These are phyloP conservation scores for Xerocomus nothofagi DNA, from an alignment of 1,284 basidiomycete species.

Conservation along the genomic window DNA sequence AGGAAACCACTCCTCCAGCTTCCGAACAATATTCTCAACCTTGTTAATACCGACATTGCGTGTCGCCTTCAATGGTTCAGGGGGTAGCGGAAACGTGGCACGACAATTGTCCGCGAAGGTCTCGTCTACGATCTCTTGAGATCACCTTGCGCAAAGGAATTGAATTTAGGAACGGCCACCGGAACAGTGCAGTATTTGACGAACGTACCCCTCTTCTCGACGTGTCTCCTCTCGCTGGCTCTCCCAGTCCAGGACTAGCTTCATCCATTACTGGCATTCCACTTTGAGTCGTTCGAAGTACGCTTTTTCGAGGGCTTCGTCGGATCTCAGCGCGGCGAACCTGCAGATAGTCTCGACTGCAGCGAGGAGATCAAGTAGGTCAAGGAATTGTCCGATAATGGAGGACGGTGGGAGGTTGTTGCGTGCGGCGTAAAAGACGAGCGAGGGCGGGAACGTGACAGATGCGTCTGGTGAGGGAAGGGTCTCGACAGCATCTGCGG, in stretches of 20 bases:
- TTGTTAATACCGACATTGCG: slow-evolving; percentile 21
- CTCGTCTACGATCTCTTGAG: slow-evolving; percentile 8
- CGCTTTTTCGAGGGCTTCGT: slow-evolving; percentile 33
- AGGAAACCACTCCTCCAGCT: slow-evolving; percentile 29
- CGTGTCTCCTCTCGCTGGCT: slow-evolving; percentile 17
- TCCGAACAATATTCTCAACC: slow-evolving; percentile 29
- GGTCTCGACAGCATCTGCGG: slow-evolving; percentile 15
- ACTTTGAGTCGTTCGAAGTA: slow-evolving; percentile 26
- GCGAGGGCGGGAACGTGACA: slow-evolving; percentile 27
- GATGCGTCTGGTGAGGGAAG: background rate
- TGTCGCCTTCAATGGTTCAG: slow-evolving; percentile 5
- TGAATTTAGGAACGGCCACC: background rate
- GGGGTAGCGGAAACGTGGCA: slow-evolving; percentile 22
- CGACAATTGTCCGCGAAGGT: slow-evolving; percentile 24
- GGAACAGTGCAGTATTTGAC: background rate
- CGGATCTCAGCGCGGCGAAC: slow-evolving; percentile 30
- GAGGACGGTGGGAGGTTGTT: slow-evolving; percentile 40
- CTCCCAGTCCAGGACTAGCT: slow-evolving; percentile 32
- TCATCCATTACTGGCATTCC: slow-evolving; percentile 25
- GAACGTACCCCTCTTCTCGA: slow-evolving; percentile 23
- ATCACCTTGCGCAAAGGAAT: slow-evolving; percentile 7
- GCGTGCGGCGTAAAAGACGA: slow-evolving; percentile 40
- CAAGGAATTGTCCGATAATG: slow-evolving; percentile 36
- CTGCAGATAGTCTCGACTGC: slow-evolving; percentile 43
- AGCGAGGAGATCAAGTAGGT: slow-evolving; percentile 43